Evolutionary conservation across 2,329 filamentous ascomycete genomes (phyloP), one percentile per base, ranked within the genome.

Genomic region (Juglanconis oblonga): DNA sequence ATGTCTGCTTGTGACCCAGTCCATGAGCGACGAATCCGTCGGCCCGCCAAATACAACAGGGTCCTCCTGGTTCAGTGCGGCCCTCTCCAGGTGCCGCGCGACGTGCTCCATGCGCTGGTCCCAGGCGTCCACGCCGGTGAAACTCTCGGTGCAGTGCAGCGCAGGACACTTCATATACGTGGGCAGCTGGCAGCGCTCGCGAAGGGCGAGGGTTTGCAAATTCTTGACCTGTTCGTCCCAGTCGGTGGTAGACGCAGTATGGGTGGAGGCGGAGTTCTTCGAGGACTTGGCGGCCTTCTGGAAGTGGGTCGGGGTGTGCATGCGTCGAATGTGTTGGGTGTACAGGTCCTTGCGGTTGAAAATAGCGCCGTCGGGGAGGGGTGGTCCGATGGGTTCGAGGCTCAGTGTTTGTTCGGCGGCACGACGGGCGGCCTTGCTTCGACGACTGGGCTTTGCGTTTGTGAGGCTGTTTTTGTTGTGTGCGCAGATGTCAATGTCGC

Each of bases 331-430:
- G 70, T 97, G 94, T 69, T 96, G 92, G 0, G 89, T 91, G 76
- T 93, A 97, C 9, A 97, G 84, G 69, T 97, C 93, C 71, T 96
- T 96, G 68, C 93, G 89, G 74, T 96, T 96, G 79, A 97, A 97
- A 67, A 82, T 79, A 36, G 76, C 75, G n/a, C 81, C 87, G 67
- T 88, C 87, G 44, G 77, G 77, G 5, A 80, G 74, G 10, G 67
- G 36, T 1, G 70, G 56, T 29, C 66, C 36, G 54, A 54, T 49
- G 14, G 62, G 52, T 3, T 65, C 54, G 36, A 61, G 52, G 11
- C 63, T 59, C 42, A 52, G 32, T 5, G 32, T 45, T 45, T 24
- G 47, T 31, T 17, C 58, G 60, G 38, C 55, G 49, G 40, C 61
- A 51, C 35, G 42, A 13, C 47, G 52, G 29, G 33, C 35, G 3